Evolutionary conservation across 2,329 filamentous ascomycete species (phyloP).

Genomic region (Ceratocystis variospora): DNA sequence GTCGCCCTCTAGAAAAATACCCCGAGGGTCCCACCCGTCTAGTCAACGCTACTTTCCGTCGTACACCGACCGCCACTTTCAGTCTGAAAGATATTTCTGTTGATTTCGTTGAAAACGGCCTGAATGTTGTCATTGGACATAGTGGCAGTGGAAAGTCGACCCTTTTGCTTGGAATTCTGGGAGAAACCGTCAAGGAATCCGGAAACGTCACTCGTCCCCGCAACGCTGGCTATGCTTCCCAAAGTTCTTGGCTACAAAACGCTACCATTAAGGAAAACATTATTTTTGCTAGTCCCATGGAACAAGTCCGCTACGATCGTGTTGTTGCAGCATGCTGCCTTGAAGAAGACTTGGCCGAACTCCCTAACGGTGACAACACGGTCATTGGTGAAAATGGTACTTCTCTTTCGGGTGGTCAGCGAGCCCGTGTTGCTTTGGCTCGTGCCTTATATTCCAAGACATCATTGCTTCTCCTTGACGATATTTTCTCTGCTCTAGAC

Average conservation of each 20-base stretch:
- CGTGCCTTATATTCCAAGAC: slow-evolving; percentile 44
- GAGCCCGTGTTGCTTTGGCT: slow-evolving; percentile 42
- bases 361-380: slow-evolving; percentile 38
- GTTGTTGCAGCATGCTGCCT: slow-evolving; percentile 44
- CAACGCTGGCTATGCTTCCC: slow-evolving; percentile 44
- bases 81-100: slow-evolving; percentile 35
- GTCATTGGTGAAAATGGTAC: slow-evolving; percentile 42
- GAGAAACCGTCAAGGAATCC: slow-evolving; percentile 38
- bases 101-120: slow-evolving; percentile 38
- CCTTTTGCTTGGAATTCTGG: slow-evolving; percentile 39
- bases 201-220: slow-evolving; percentile 36
- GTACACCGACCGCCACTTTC: slow-evolving; percentile 38
- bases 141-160: slow-evolving; percentile 47
- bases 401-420: slow-evolving; percentile 43
- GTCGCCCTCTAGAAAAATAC: slow-evolving; percentile 35
- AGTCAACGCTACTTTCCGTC: slow-evolving; percentile 34
- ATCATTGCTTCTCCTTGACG: slow-evolving; percentile 42
- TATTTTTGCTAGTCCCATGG: slow-evolving; percentile 38
- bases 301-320: slow-evolving; percentile 39
- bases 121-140: slow-evolving; percentile 41
- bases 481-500: slow-evolving; percentile 46
- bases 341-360: slow-evolving; percentile 36
- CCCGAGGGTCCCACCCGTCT: slow-evolving; percentile 37
- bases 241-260: slow-evolving; percentile 45
- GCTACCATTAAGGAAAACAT: slow-evolving; percentile 43